These are phyloP conservation scores for Crithidia fasciculata DNA, from an alignment of 208 protist genomes.

Conservation along the genomic window DNA sequence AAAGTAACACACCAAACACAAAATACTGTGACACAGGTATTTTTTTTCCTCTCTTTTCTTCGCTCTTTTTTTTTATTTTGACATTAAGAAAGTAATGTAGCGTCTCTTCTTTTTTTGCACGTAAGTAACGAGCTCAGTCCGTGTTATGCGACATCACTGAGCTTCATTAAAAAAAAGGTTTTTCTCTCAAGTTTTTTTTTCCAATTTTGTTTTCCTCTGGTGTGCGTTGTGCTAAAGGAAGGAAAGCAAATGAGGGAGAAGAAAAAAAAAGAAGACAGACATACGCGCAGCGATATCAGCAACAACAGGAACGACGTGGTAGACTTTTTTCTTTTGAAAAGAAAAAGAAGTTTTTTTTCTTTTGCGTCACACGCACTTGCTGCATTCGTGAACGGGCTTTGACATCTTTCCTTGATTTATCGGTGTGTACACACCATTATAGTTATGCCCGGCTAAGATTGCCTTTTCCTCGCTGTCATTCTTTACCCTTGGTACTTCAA, in stretches of 20 bases:
- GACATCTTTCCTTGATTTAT: too few relatives aligned
- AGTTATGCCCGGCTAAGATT: too few relatives aligned
- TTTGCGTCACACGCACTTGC: neutral
- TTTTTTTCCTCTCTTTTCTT: neutral
- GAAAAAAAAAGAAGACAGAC: neutral
- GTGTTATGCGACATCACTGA: constrained; percentile 18
- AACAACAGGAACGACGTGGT: neutral
- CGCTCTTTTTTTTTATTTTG: neutral
- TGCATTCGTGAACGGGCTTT: too few relatives aligned
- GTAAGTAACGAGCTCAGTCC: constrained; percentile 12
- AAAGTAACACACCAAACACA: neutral
- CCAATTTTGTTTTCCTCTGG: neutral
- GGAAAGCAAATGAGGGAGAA: neutral
- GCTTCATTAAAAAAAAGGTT: neutral
- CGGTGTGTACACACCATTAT: too few relatives aligned
- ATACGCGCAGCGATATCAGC: neutral
- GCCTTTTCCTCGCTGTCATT: too few relatives aligned
- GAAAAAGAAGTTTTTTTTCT: neutral
- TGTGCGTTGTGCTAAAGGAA: too few relatives aligned
- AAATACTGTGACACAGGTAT: neutral
- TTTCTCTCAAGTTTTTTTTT: constrained; percentile 1
- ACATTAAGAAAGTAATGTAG: neutral
- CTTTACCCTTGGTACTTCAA: too few relatives aligned
- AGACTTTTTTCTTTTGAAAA: neutral
- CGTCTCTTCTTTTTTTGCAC: neutral